Percentiles rank a stretch among this genome's conserved stretches.
Evolutionary conservation across 495 filamentous ascomycete genomes (phyloP).

Genomic region (Neurospora cerealis): DNA sequence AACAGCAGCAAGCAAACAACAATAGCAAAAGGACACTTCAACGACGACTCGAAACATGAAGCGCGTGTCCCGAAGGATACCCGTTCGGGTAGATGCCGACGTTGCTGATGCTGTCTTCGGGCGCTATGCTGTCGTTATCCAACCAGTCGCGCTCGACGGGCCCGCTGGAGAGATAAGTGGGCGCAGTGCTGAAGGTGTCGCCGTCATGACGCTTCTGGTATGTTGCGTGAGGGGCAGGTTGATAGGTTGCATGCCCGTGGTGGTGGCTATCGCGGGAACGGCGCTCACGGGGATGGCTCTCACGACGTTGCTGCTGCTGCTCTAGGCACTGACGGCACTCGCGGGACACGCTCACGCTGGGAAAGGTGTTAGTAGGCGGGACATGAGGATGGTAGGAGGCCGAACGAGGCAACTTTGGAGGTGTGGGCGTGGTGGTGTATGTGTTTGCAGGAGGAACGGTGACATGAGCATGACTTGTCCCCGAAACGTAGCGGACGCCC

Average conservation of each 20-base stretch:
- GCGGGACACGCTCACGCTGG: neutral
- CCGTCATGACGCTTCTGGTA: neutral
- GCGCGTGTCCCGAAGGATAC: neutral
- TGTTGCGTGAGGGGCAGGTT: neutral
- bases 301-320: neutral
- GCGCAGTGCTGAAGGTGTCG: neutral
- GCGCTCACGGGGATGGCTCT: neutral
- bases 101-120: neutral
- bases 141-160: neutral
- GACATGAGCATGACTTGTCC: neutral
- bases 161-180: neutral
- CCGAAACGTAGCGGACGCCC: neutral
- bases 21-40: neutral
- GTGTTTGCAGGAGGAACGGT: neutral
- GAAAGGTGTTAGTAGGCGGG: neutral
- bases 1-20: neutral
- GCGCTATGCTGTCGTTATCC: neutral
- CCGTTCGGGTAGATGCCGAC: neutral
- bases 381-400: neutral
- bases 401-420: neutral
- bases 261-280: no score
- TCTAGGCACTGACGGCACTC: neutral
- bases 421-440: neutral
- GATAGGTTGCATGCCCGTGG: neutral
- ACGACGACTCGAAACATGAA: neutral